Evolutionary conservation across 192 early-diverging fungal species (phyloP).

Genomic region (Coemansia erecta): DNA sequence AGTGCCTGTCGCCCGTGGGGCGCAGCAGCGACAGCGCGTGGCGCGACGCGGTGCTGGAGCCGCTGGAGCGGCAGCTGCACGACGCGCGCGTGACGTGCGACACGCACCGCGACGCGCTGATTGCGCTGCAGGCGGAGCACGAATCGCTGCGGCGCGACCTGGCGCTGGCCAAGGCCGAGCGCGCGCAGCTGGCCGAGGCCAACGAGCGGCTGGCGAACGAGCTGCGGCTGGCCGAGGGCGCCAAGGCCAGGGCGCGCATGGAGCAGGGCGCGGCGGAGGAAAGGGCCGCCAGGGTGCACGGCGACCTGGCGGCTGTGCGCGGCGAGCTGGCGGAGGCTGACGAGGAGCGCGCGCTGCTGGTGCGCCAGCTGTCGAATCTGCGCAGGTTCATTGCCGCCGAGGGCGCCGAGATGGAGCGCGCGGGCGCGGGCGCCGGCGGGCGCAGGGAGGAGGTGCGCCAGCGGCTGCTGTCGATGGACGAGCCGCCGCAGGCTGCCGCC

Average conservation of each 20-base stretch:
- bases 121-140: constrained; percentile 36
- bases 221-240: constrained; percentile 22
- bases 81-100: constrained; percentile 44
- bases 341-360: constrained; percentile 28
- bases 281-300: constrained; percentile 16
- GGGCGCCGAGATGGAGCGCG: background rate
- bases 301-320: constrained; percentile 22
- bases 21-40: constrained; percentile 25
- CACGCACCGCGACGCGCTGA: constrained; percentile 38
- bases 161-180: constrained; percentile 27
- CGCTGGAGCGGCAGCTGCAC: constrained; percentile 42
- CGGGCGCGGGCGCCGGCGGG: background rate
- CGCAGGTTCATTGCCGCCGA: constrained; percentile 29
- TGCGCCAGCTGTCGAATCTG: constrained; percentile 31
- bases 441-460: constrained; percentile 8
- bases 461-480: constrained; percentile 21
- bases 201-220: constrained; percentile 41
- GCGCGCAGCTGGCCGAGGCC: constrained; percentile 31
- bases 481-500: background rate
- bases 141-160: constrained; percentile 33
- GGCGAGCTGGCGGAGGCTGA: constrained; percentile 38
- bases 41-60: constrained; percentile 47
- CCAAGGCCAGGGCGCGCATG: background rate
- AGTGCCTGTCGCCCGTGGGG: background rate
- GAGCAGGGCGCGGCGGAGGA: background rate